Evolutionary conservation across 2,329 filamentous ascomycete species (phyloP).

Genomic region (Venturia effusa): DNA sequence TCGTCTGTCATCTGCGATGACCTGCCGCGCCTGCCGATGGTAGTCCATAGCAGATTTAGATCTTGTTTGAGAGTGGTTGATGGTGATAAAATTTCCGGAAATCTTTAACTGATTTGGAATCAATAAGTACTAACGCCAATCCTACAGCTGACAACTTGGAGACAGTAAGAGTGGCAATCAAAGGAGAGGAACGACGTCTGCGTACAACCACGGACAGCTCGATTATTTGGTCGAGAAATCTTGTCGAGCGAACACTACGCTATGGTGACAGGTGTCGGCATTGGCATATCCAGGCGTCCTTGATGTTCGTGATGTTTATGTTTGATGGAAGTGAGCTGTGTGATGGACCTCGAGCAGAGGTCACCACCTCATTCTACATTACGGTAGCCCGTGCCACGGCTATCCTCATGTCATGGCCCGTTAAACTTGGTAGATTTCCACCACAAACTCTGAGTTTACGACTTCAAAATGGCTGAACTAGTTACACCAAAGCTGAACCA

Average conservation of each 20-base stretch:
- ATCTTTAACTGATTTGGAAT: background rate
- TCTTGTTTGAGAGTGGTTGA: background rate
- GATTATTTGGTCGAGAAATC: too few relatives aligned
- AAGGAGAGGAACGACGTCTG: background rate
- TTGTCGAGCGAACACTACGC: too few relatives aligned
- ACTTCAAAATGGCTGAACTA: constrained; percentile 29
- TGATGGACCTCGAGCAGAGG: background rate
- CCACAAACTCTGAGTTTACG: background rate
- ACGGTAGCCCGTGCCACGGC: background rate
- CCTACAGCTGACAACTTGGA: background rate
- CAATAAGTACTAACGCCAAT: background rate
- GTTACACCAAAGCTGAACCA: constrained; percentile 58
- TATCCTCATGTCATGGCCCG: background rate
- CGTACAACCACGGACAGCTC: background rate
- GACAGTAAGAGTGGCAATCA: background rate
- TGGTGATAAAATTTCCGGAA: background rate
- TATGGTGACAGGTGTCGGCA: too few relatives aligned
- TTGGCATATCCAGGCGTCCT: too few relatives aligned
- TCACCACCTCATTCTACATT: background rate
- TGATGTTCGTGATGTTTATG: too few relatives aligned
- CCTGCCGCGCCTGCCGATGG: background rate
- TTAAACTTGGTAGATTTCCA: background rate
- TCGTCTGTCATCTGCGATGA: background rate
- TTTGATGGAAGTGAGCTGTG: too few relatives aligned
- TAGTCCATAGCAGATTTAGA: background rate